Percentiles rank a stretch among this genome's conserved stretches.
Conservation (phyloP, 2,329 filamentous ascomycete species). For the Diplodia seriata region DNA sequence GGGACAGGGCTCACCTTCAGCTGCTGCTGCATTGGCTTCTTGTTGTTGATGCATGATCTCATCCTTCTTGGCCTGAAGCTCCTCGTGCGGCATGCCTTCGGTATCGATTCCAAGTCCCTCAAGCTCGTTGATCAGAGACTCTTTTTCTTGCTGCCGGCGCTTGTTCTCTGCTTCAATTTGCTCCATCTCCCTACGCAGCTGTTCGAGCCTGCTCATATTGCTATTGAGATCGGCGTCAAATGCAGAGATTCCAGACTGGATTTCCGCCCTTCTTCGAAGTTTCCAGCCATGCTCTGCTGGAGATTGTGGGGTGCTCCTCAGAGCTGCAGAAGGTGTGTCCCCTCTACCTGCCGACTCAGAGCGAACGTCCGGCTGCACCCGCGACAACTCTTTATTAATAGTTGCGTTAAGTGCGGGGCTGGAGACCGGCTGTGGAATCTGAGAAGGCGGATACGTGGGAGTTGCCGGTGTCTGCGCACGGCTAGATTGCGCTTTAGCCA, state of each 20-base stretch:
- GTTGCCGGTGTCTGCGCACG: constrained; percentile 32
- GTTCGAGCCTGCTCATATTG: constrained; percentile 49
- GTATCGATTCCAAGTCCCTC: constrained; percentile 57
- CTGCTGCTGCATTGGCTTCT: neutral
- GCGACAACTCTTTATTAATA: neutral
- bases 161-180: constrained; percentile 48
- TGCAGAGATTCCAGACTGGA: constrained; percentile 56
- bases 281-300: constrained; percentile 41
- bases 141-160: constrained; percentile 51
- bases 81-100: constrained; percentile 53
- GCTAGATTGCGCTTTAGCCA: constrained; percentile 30
- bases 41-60: constrained; percentile 45
- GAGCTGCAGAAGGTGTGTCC: neutral
- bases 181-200: constrained; percentile 55
- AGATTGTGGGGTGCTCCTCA: constrained; percentile 6
- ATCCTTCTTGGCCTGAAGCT: constrained; percentile 52
- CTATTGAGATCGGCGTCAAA: constrained; percentile 55
- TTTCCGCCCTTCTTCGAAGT: constrained; percentile 54
- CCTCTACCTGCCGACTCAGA: neutral
- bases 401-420: constrained; percentile 9
- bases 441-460: constrained; percentile 7
- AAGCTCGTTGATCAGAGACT: constrained; percentile 57
- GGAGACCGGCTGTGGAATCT: neutral
- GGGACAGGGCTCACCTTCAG: constrained; percentile 5
- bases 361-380: neutral